Conservation (phyloP, 2,329 filamentous ascomycete genomes). For the Pseudogymnoascus sp. region DNA sequence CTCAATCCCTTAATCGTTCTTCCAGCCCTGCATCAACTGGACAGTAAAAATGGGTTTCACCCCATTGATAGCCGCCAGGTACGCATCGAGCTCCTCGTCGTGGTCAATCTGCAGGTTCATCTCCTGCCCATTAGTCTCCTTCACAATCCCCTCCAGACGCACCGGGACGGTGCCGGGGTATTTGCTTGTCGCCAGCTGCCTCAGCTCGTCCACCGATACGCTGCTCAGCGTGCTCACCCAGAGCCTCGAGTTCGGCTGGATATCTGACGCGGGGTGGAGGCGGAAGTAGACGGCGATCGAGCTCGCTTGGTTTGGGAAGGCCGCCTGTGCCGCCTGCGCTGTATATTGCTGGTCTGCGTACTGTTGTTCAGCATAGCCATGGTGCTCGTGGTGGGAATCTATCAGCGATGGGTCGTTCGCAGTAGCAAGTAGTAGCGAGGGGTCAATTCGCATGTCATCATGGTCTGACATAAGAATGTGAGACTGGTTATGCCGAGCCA, state of each 20-base stretch:
- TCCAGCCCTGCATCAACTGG: conserved; percentile 27
- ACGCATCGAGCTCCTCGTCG: conserved; percentile 65
- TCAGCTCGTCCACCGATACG: conserved; percentile 53
- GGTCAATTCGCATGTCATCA: conserved; percentile 55
- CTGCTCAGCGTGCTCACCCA: conserved; percentile 59
- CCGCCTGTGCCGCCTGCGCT: conserved; percentile 34
- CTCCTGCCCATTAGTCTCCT: conserved; percentile 47
- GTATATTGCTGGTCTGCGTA: conserved; percentile 29
- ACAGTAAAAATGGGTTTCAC: conserved; percentile 29
- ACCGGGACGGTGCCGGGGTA: conserved; percentile 53
- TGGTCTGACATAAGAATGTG: conserved; percentile 30
- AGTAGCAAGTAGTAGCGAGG: conserved; percentile 52
- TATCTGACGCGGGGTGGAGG: conserved; percentile 56
- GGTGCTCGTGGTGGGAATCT: conserved; percentile 30
- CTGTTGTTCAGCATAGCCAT: conserved; percentile 20
- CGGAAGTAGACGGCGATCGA: conserved; percentile 60
- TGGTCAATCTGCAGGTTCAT: conserved; percentile 58
- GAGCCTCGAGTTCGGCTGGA: conserved; percentile 43
- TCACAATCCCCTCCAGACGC: conserved; percentile 60
- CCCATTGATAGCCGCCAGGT: conserved; percentile 49
- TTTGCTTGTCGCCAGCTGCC: conserved; percentile 52
- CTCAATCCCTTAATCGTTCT: conserved; percentile 16
- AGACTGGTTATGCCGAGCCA: conserved; percentile 13
- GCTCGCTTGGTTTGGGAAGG: conserved; percentile 26
- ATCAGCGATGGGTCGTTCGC: conserved; percentile 29